Percentiles rank a stretch among this genome's conserved stretches.
These are phyloP conservation scores for Purpureocillium takamizusanense DNA, from an alignment of 2,329 filamentous ascomycete species.

Conservation along the genomic window DNA sequence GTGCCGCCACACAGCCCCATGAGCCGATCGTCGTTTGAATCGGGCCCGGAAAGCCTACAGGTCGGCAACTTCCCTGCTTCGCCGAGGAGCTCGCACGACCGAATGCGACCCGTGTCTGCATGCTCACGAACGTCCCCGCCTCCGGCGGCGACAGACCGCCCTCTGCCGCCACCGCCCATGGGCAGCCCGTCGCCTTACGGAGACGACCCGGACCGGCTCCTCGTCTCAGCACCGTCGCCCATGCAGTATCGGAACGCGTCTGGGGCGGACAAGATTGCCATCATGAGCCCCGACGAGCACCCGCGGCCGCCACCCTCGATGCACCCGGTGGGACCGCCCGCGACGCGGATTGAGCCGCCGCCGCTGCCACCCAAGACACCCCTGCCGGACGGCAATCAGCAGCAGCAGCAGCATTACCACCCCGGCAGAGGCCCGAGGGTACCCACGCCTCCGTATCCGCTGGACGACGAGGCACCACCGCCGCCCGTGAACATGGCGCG, in stretches of 20 bases:
- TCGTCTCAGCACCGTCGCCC: conserved; percentile 48
- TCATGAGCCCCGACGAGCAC: conserved; percentile 50
- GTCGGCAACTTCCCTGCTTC: conserved; percentile 30
- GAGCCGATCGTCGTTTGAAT: conserved; percentile 48
- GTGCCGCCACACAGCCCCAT: conserved; percentile 24
- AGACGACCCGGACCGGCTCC: conserved; percentile 43
- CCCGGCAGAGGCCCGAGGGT: conserved; percentile 22
- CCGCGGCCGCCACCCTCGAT: conserved; percentile 30
- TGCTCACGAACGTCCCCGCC: conserved; percentile 20
- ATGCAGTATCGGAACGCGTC: conserved; percentile 47
- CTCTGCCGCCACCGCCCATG: conserved; percentile 18
- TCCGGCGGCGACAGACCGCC: conserved; percentile 16
- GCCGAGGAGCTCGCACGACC: conserved; percentile 42
- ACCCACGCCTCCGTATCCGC: conserved; percentile 62
- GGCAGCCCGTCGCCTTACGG: conserved; percentile 15
- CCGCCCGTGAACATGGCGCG: conserved; percentile 77
- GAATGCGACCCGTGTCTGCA: conserved; percentile 23
- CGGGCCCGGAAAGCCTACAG: conserved; percentile 40
- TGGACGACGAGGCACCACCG: conserved; percentile 69
- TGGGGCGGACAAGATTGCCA: conserved; percentile 60
- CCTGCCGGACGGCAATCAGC: conserved; percentile 38
- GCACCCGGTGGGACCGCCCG: conserved; percentile 14
- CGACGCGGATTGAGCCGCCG: conserved; percentile 48
- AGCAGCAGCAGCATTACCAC: conserved; percentile 16
- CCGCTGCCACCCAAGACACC: conserved; percentile 73